Base-by-base conservation (phyloP, 345 rosid genomes). In the Aurinia saxatilis region DNA sequence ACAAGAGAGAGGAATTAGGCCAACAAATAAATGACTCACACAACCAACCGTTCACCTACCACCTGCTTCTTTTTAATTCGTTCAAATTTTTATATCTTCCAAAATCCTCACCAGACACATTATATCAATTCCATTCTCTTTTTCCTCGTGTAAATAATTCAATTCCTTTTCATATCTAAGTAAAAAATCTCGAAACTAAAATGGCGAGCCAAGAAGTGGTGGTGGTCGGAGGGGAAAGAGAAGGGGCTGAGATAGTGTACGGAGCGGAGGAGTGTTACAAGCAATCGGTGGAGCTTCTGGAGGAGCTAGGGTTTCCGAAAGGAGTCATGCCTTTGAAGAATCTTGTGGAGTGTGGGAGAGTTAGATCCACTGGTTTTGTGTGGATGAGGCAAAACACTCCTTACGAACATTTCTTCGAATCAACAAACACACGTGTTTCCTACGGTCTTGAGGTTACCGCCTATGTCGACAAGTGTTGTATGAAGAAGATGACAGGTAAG, bases 381-480 rank as follows among this genome's bases (percentile, higher is more conserved):
- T 92, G 98, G 96, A 89, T 89, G 96, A 92, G 84, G 53, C 90
- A 74, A 53, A 73, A 71, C 76, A 82, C 79, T 1, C 95, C 96
- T 0, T 81, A 69, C 21, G 95, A 92, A 73, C 98, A 92, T 65
- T 81, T 80, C 77, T 92, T 92, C 44, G 79, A 19, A 27, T 74
- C 49, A 21, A 81, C 91, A 27, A 79, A 77, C 30, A 77, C 82
- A 2, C 79, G 81, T 3, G 98, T 87, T 27, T 82, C 86, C 44
- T 92, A 92, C 36, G 80, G 68, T 5, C 17, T 64, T 1, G 95
- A 92, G 63, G 98, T 92, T 36, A 92, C 98, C 0, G 86, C 83
- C 2, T 89, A 92, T 23, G 82, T 89, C 27, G 98, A 89, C 61
- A 83, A 79, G 77, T 60, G 67, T 37, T 87, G 64, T 84, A 92